Base-by-base conservation (phyloP, 352 stramenopile species). In the Pythium aquatile region DNA sequence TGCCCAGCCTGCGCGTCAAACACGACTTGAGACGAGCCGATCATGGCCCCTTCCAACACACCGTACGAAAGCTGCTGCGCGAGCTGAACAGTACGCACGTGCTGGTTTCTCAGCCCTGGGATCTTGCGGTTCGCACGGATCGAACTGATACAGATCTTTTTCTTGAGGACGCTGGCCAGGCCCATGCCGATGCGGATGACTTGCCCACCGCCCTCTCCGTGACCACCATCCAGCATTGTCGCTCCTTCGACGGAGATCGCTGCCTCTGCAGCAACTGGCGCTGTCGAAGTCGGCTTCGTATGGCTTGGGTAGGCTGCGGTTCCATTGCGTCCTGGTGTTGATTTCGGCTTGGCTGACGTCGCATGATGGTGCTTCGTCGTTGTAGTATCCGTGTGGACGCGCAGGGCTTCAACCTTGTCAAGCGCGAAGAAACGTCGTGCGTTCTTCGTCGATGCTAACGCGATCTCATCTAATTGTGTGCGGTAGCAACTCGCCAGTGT, bases 161-260 rank as follows among this genome's bases (percentile, higher is more conserved):
- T 79, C 28, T 76, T 63, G 33, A 92, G 68, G 29, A 97, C 78
- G 3, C 78, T 72, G 8, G 83, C 85, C 17, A 96, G 80, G 0
- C 77, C 78, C 40, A 88, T 82, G 1, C 88, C 73, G 33, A 97
- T 88, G 5, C 91, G 88, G 28, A 97, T 67, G 32, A 98, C 76
- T 61, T 98, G 92, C 0, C 92, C 92, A 54, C 92, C 92, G 49
- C 92, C 92, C 77, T 98, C 92, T 30, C 83, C 79, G 16, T 66
- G 73, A 8, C 79, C 78, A 24, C 83, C 83, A 35, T 93, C 66
- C 3, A 93, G 46, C 2, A 77, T 48, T 14, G 83, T 64, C 8
- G 60, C 60, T 20, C 70, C 60, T 24, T 70, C 30, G 1, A 69
- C 35, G 3, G 62, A 47, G n/a, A 55, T 58, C 13, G 4, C 37